A percentile compares a stretch with the other conserved stretches of the same genome.
Conservation (phyloP, 2,329 filamentous ascomycete genomes). For the Periconia digitata region DNA sequence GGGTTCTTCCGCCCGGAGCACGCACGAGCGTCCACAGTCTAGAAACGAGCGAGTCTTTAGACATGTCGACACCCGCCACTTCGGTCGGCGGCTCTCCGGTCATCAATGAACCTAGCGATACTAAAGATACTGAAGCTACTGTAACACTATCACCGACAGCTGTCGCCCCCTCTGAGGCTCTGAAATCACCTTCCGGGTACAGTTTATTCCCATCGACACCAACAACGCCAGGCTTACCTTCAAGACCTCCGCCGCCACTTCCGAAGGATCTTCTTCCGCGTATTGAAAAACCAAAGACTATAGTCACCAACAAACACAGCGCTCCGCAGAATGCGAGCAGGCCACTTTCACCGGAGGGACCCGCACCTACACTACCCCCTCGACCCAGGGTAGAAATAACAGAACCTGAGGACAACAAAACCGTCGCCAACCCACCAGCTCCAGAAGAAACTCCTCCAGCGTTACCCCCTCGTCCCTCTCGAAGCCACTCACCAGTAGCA, state of each 20-base stretch:
- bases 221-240: not conserved
- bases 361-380: not conserved
- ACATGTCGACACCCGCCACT: constrained; percentile 5
- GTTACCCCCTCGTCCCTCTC: not conserved
- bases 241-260: not conserved
- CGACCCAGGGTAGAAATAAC: not conserved
- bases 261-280: not conserved
- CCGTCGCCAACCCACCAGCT: not conserved
- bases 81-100: constrained; percentile 5
- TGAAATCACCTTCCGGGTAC: not conserved
- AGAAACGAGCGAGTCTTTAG: constrained; percentile 2
- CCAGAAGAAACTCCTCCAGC: not conserved
- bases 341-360: not conserved
- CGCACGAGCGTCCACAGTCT: constrained; percentile 10
- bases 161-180: not conserved
- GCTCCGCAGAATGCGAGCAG: not conserved
- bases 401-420: not conserved
- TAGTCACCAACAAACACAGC: not conserved
- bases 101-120: not conserved
- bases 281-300: not conserved
- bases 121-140: not conserved
- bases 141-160: not conserved
- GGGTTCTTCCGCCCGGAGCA: constrained; percentile 15
- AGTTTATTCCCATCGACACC: not conserved
- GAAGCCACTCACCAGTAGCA: not conserved